A percentile compares a stretch with the other conserved stretches of the same genome.
Evolutionary conservation across 306 rosid species (phyloP).

Genomic region (Medicago arabica): DNA sequence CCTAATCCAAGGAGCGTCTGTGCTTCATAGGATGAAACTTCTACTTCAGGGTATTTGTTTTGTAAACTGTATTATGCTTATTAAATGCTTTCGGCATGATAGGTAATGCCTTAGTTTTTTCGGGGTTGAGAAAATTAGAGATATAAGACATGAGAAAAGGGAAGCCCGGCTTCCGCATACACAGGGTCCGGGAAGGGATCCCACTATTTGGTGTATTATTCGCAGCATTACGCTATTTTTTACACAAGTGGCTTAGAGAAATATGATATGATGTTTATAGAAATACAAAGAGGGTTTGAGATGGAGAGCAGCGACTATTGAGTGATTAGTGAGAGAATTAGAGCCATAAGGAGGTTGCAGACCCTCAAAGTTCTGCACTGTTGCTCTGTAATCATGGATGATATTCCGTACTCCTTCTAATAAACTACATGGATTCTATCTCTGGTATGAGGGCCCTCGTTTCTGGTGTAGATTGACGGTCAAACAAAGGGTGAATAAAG

Average conservation of each 20-base stretch:
- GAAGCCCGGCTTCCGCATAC: too few relatives aligned
- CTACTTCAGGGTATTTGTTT: constrained; percentile 26
- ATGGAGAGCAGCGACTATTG: not conserved
- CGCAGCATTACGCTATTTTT: too few relatives aligned
- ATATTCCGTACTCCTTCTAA: not conserved
- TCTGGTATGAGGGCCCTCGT: not conserved
- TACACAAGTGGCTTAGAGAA: not conserved
- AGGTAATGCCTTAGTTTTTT: too few relatives aligned
- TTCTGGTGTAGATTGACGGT: not conserved
- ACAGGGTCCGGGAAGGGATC: too few relatives aligned
- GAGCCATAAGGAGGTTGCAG: not conserved
- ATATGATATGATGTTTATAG: not conserved
- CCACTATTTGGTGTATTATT: too few relatives aligned
- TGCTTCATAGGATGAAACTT: not conserved
- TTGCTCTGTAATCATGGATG: not conserved
- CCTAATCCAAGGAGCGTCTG: not conserved
- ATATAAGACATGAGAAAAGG: not conserved
- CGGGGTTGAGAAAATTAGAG: not conserved
- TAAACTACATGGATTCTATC: not conserved
- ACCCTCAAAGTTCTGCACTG: not conserved
- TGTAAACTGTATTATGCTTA: constrained; percentile 2
- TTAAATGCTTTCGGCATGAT: constrained; percentile 7
- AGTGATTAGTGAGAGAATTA: constrained; percentile 4
- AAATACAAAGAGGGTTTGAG: constrained; percentile 1
- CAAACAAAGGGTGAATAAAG: not conserved